Evolutionary conservation across 306 rosid genomes (phyloP).

Genomic region (Gillenia trifoliata): DNA sequence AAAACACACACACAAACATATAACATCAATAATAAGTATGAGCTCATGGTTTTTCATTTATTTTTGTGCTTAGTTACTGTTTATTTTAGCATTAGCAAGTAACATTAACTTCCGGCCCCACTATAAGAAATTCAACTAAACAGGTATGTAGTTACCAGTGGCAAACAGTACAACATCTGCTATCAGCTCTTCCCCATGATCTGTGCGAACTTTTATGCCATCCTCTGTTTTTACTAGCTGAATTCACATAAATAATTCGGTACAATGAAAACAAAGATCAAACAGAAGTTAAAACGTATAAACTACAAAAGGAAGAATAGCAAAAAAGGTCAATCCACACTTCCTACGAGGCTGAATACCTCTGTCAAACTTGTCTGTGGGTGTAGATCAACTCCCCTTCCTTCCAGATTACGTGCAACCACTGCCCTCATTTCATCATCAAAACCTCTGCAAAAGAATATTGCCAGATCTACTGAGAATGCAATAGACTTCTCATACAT

Average conservation of each 20-base stretch:
- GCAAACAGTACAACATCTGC: conserved; percentile 91
- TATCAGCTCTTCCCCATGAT: conserved; percentile 87
- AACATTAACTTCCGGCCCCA: background rate
- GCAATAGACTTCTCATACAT: background rate
- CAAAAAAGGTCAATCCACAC: background rate
- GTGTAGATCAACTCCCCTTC: conserved; percentile 83
- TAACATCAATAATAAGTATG: too few species aligned
- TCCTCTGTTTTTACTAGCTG: conserved; percentile 74
- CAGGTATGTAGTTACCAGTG: conserved; percentile 57
- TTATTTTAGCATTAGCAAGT: background rate
- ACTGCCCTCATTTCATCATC: conserved; percentile 98
- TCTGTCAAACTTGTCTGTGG: conserved; percentile 64
- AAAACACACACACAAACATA: too few species aligned
- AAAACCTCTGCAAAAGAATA: conserved; percentile 65
- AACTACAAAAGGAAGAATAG: background rate
- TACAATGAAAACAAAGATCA: conserved; percentile 14
- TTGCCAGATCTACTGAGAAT: background rate
- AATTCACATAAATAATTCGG: conserved; percentile 14
- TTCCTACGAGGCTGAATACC: conserved; percentile 40
- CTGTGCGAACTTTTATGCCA: conserved; percentile 80
- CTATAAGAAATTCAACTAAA: background rate
- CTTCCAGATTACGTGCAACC: conserved; percentile 92
- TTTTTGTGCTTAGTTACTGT: background rate
- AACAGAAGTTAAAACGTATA: background rate
- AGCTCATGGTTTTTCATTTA: background rate